Evolutionary conservation across 768 basidiomycete species (phyloP), one percentile per base, ranked within the genome.

Genomic region (Dentipellis fragilis): DNA sequence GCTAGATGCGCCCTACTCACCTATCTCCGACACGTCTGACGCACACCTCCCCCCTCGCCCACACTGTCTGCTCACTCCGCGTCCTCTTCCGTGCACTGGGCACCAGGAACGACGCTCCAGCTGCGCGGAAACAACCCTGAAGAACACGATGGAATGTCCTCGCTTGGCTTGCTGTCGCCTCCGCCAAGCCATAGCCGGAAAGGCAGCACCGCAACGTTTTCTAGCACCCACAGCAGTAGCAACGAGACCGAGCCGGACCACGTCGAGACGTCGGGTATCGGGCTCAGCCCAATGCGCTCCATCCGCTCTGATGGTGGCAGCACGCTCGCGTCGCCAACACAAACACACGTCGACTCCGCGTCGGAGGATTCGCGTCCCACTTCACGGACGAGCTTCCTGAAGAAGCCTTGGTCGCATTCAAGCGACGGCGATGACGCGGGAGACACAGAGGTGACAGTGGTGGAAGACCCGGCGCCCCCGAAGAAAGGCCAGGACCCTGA

Each of bases 91-190:
- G 75, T 79, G 0, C 79, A 82, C 36, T 89, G 85, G 57, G 68
- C 65, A 22, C 48, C 21, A 10, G 10, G 19, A 35, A 77, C 79
- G 3, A 72, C 82, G 7, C 70, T 81, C 3, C 75, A 76, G 3
- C 65, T 92, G 49, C 80, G 89, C 38, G 80, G 84, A 45, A 90
- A 89, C 63, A 75, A 78, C 40, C 88, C 86, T 0, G 78, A 85
- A 19, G 76, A 77, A 36, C 72, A 68, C 35, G 73, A 69, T 29
- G 86, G 80, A n/a, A 58, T 74, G 16, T 69, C 76, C 1, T 83
- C 80, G 9, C 71, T 83, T 3, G 66, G 72, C 14, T 68, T 86
- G 10, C 73, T 87, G 16, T 68, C 68, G 50, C 71, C 76, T 4
- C 69, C 72, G 45, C 65, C 67, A 21, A 55, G 56, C 0, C 83